These are phyloP conservation scores for Cladorrhinum sp. DNA, from an alignment of 2,329 filamentous ascomycete genomes.

Conservation along the genomic window DNA sequence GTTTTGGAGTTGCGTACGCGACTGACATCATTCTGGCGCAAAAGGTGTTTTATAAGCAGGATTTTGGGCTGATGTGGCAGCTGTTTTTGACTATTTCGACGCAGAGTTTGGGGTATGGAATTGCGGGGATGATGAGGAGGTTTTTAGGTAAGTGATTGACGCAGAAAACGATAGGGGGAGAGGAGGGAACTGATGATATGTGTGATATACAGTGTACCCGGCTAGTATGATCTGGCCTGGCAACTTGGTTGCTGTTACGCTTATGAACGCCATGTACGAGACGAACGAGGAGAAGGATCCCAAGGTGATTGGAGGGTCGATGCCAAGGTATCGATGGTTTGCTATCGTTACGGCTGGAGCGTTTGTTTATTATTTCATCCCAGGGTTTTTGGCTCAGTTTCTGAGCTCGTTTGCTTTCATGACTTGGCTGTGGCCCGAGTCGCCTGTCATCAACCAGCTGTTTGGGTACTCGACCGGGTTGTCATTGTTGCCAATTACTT, in stretches of 20 bases:
- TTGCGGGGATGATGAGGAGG: slow-evolving; percentile 64
- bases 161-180: not conserved
- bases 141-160: slow-evolving; percentile 52
- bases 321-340: slow-evolving; percentile 66
- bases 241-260: slow-evolving; percentile 62
- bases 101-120: slow-evolving; percentile 67
- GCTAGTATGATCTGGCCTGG: slow-evolving; percentile 74
- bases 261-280: slow-evolving; percentile 74
- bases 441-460: slow-evolving; percentile 65
- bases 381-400: slow-evolving; percentile 66
- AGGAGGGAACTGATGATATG: slow-evolving; percentile 8
- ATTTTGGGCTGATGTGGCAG: slow-evolving; percentile 65
- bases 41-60: slow-evolving; percentile 67
- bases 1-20: slow-evolving; percentile 67
- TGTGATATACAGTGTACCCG: slow-evolving; percentile 48
- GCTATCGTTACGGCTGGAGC: slow-evolving; percentile 53
- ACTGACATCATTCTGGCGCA: slow-evolving; percentile 73
- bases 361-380: slow-evolving; percentile 67
- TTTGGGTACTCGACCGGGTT: slow-evolving; percentile 68
- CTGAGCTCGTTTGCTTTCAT: slow-evolving; percentile 68
- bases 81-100: slow-evolving; percentile 65
- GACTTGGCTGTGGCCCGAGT: slow-evolving; percentile 70
- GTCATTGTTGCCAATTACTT: slow-evolving; percentile 67
- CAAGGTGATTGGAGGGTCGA: slow-evolving; percentile 58
- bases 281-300: slow-evolving; percentile 47